Percentiles rank a stretch among this genome's conserved stretches.
These are phyloP conservation scores for Aspergillus texensis DNA, from an alignment of 2,329 filamentous ascomycete species.

Conservation along the genomic window DNA sequence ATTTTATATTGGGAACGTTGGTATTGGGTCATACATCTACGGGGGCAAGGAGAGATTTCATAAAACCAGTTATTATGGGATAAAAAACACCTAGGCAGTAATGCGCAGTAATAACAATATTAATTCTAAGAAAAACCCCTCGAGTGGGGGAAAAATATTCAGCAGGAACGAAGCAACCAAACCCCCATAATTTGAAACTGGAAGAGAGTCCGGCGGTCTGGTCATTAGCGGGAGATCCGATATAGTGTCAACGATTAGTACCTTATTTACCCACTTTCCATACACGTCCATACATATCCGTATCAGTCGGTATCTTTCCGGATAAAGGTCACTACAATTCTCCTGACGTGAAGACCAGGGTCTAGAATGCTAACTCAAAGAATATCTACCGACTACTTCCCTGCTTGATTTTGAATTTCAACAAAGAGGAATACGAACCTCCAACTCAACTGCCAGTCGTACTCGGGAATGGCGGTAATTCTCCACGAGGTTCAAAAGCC, in stretches of 20 bases:
- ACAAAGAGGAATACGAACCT: background rate
- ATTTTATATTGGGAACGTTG: slow-evolving; percentile 9
- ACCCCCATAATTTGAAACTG: slow-evolving; percentile 9
- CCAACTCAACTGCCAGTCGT: background rate
- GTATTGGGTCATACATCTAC: background rate
- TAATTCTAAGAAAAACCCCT: background rate
- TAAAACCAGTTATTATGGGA: background rate
- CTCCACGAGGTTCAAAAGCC: background rate
- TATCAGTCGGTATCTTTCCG: background rate
- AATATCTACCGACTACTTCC: background rate
- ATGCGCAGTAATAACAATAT: background rate
- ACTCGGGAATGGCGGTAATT: background rate
- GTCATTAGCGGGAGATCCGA: slow-evolving; percentile 31
- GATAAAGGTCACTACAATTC: no score
- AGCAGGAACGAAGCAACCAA: slow-evolving; percentile 4
- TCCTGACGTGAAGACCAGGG: background rate
- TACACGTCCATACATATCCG: background rate
- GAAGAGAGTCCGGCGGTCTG: slow-evolving; percentile 30
- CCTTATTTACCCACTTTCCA: background rate
- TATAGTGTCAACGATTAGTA: slow-evolving; percentile 15
- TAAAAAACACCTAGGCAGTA: background rate
- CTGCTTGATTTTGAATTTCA: background rate
- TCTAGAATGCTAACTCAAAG: background rate
- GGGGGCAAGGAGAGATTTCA: background rate
- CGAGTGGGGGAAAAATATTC: slow-evolving; percentile 10